Evolutionary conservation across 2,329 filamentous ascomycete genomes (phyloP).

Genomic region (Botrytis paeoniae): DNA sequence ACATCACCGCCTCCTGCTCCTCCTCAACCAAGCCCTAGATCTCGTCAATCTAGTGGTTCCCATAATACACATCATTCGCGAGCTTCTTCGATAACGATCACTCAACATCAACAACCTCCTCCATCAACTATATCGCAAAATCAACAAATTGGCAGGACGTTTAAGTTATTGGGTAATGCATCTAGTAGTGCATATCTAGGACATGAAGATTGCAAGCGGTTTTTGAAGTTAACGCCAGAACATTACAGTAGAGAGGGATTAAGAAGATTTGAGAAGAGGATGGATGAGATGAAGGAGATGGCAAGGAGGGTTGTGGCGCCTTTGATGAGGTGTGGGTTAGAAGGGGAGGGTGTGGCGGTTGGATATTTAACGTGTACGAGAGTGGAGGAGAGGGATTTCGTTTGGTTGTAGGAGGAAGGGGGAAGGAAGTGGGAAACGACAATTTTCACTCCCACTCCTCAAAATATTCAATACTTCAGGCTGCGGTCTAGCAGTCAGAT

Average conservation of each 20-base stretch:
- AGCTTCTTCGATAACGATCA: constrained; percentile 42
- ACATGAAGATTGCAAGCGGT: constrained; percentile 87
- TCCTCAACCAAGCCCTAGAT: constrained; percentile 34
- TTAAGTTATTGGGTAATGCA: constrained; percentile 67
- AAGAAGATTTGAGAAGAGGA: constrained; percentile 76
- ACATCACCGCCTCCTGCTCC: constrained; percentile 65
- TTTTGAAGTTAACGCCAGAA: constrained; percentile 78
- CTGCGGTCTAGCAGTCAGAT: not conserved
- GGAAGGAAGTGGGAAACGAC: not conserved
- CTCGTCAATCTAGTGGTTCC: constrained; percentile 26
- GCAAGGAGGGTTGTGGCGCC: constrained; percentile 81
- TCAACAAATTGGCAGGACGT: constrained; percentile 63
- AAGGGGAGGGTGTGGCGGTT: constrained; percentile 63
- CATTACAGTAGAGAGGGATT: constrained; percentile 85
- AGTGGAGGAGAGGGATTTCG: constrained; percentile 59
- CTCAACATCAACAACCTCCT: constrained; percentile 13
- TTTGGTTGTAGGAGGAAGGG: constrained; percentile 45
- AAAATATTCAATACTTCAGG: not conserved
- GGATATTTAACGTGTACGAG: constrained; percentile 64
- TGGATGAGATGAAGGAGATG: constrained; percentile 84
- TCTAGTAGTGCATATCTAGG: constrained; percentile 63
- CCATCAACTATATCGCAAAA: constrained; percentile 15
- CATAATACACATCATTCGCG: constrained; percentile 42
- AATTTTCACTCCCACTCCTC: not conserved
- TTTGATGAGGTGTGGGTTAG: constrained; percentile 79